Evolutionary conservation across 805 yeast species (phyloP).

Genomic region (Candida oleophila): DNA sequence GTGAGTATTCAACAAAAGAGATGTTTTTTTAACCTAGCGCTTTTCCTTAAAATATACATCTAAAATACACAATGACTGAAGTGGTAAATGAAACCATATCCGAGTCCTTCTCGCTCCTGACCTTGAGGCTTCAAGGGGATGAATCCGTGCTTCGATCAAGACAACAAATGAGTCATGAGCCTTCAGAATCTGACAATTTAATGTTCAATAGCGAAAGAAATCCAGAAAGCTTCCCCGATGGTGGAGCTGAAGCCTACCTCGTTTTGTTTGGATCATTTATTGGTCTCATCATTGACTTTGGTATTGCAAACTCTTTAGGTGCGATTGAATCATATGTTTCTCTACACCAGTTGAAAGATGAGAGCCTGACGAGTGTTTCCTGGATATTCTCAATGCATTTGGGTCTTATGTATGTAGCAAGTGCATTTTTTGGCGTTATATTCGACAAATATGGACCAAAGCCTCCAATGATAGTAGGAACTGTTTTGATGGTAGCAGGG

Average conservation of each 20-base stretch:
- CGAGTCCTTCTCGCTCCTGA: too few relatives aligned
- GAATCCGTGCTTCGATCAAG: too few relatives aligned
- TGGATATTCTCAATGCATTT: slow-evolving; percentile 20
- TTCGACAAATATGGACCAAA: slow-evolving; percentile 47
- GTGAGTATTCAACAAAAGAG: too few relatives aligned
- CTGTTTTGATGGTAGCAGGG: slow-evolving; percentile 35
- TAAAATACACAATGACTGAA: too few relatives aligned
- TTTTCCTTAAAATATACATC: too few relatives aligned
- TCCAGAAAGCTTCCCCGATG: slow-evolving; percentile 21
- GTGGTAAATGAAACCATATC: too few relatives aligned
- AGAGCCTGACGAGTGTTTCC: slow-evolving; percentile 4
- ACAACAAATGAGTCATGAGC: too few relatives aligned
- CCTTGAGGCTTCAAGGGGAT: too few relatives aligned
- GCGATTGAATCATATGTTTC: slow-evolving; percentile 19
- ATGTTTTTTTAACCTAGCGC: too few relatives aligned
- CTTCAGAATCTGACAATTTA: too few relatives aligned
- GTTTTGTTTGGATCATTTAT: slow-evolving; percentile 21
- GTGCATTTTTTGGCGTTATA: slow-evolving; percentile 42
- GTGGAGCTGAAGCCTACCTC: slow-evolving; percentile 21
- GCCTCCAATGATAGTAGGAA: slow-evolving; percentile 35
- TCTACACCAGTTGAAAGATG: slow-evolving; percentile 12
- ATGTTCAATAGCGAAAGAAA: slow-evolving; percentile 16
- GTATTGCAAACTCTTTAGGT: slow-evolving; percentile 20
- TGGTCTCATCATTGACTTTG: slow-evolving; percentile 20
- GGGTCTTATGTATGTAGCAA: slow-evolving; percentile 18